phyloP scores from a whole-genome alignment of 2,329 filamentous ascomycete genomes.

The Passalora sequoiae region DNA sequence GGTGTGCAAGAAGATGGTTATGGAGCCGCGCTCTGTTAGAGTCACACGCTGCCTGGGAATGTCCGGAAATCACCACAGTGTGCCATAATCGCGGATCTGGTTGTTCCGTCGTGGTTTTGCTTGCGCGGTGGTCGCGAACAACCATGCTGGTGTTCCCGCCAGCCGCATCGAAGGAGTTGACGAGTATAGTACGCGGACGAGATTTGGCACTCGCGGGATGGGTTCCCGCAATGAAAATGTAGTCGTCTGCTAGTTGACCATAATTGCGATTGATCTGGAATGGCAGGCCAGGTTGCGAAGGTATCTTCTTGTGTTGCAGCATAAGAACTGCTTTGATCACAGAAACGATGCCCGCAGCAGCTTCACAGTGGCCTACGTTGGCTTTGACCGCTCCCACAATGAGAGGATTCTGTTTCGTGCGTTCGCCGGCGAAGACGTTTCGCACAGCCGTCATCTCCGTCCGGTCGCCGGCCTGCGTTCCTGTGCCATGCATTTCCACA shows the following conservation, averaged over 20 bases:
- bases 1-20: neutral
- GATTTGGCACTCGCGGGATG: neutral
- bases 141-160: slow-evolving; percentile 66
- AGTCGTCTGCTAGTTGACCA: neutral
- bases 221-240: neutral
- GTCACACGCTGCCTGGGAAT: neutral
- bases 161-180: slow-evolving; percentile 68
- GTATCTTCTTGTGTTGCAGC: neutral
- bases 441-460: neutral
- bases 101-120: slow-evolving; percentile 45
- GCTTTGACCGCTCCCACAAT: neutral
- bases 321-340: neutral
- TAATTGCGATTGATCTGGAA: neutral
- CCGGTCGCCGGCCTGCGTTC: neutral
- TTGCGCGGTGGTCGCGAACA: slow-evolving; percentile 41
- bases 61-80: neutral
- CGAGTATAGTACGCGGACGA: slow-evolving; percentile 35
- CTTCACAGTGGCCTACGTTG: neutral
- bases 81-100: neutral
- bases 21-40: neutral
- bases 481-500: neutral
- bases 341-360: neutral
- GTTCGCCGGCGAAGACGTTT: neutral
- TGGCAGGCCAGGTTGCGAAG: neutral
- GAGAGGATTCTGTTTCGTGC: neutral